Base-by-base conservation (phyloP, 306 rosid genomes). In the Vigna mungo region DNA sequence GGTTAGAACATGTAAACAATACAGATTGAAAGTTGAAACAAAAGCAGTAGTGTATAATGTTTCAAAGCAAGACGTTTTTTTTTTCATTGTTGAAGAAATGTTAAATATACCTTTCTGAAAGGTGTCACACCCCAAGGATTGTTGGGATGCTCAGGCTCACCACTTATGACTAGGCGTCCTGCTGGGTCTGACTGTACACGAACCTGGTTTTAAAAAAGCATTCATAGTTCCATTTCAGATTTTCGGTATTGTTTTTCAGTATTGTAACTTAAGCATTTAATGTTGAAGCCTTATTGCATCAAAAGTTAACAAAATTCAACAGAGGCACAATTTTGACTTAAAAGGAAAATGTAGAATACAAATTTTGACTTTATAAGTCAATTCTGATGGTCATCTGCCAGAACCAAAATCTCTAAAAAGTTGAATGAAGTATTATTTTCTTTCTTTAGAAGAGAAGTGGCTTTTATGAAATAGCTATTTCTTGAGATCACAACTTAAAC, bases 51-150 rank as follows among this genome's bases (percentile, higher is more conserved):
- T 69, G 21, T 34, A 6, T 18, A 25, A 70, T 43, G 46, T 32
- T 55, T 73, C 10, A 54, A 46, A 52, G 69, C 78, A 60, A 60
- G 47, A 17, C 17, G 69, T 41, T 14, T 43, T 27, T 46, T 72
- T 3, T 25, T 34, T 68, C 54, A 41, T 41, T 49, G 49, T 60
- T 59, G 41, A 16, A 58, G 17, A 63, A 71, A 17, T n/a, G 43
- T n/a, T 60, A 64, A 69, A 21, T 34, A 0, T n/a, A 86, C 99
- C 98, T 96, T 96, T 77, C 88, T 93, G 87, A 93, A 96, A 80
- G 99, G 90, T 36, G 99, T 91, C 51, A 96, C 99, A 23, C 99
- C 99, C 99, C 99, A 96, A 25, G 98, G 98, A 80, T 96, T 96
- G 80, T 90, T 87, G 21, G 82, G 85, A 85, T 91, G 93, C 85